phyloP scores from a whole-genome alignment of 2,329 filamentous ascomycete genomes.

The Lecanicillium sp. region DNA sequence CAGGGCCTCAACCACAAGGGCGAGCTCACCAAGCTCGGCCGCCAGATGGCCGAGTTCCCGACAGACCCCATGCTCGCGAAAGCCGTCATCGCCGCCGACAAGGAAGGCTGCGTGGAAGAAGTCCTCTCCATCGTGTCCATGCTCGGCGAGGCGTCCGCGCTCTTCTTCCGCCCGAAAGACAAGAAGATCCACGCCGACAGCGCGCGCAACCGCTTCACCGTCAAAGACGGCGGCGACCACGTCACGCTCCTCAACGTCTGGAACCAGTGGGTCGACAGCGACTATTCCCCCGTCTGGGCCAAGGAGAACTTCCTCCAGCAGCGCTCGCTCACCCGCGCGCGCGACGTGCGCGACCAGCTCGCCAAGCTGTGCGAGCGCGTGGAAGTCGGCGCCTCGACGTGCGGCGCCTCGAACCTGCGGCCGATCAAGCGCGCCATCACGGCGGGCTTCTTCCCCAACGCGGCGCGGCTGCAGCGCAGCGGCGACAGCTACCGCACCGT shows the following conservation, averaged over 20 bases:
- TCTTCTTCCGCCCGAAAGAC: conserved; percentile 94
- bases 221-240: conserved; percentile 88
- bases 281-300: conserved; percentile 82
- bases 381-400: conserved; percentile 65
- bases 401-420: conserved; percentile 60
- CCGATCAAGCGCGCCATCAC: conserved; percentile 86
- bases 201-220: conserved; percentile 79
- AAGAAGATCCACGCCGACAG: conserved; percentile 96
- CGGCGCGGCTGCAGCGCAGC: conserved; percentile 72
- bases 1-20: conserved; percentile 85
- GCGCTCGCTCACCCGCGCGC: conserved; percentile 76
- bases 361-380: conserved; percentile 89
- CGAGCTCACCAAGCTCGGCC: conserved; percentile 81
- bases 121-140: conserved; percentile 91
- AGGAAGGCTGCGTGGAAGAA: conserved; percentile 89
- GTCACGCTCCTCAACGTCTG: conserved; percentile 85
- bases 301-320: conserved; percentile 93
- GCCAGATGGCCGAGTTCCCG: conserved; percentile 93
- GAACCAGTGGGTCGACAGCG: conserved; percentile 91
- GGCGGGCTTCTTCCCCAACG: conserved; percentile 91
- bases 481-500: conserved; percentile 88
- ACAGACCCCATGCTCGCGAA: conserved; percentile 89
- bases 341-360: conserved; percentile 89
- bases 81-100: conserved; percentile 79
- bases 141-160: conserved; percentile 77